These are phyloP conservation scores for Talaromyces wortmannii DNA, from an alignment of 495 filamentous ascomycete species.

Conservation along the genomic window DNA sequence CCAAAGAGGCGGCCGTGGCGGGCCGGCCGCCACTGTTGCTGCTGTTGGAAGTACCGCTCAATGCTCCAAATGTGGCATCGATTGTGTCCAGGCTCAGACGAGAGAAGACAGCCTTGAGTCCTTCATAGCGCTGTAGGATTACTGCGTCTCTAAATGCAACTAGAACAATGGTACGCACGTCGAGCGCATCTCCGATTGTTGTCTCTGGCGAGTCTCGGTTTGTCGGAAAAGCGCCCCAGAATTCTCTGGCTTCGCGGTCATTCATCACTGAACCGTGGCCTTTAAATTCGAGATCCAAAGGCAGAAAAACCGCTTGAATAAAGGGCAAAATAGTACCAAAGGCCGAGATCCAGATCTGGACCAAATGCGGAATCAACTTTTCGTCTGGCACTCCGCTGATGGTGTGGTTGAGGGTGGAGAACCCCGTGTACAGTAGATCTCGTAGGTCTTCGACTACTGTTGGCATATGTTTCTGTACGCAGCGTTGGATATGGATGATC, in stretches of 20 bases:
- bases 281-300: slow-evolving; percentile 89
- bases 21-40: slow-evolving; percentile 48
- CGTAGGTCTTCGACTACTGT: slow-evolving; percentile 68
- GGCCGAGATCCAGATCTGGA: slow-evolving; percentile 88
- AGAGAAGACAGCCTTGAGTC: slow-evolving; percentile 84
- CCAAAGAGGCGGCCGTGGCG: slow-evolving; percentile 63
- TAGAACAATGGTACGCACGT: slow-evolving; percentile 82
- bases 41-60: slow-evolving; percentile 41
- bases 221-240: slow-evolving; percentile 61
- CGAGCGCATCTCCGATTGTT: slow-evolving; percentile 54
- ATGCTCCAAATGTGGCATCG: slow-evolving; percentile 48
- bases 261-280: slow-evolving; percentile 74
- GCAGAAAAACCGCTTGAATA: slow-evolving; percentile 92
- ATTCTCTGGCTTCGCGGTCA: slow-evolving; percentile 69
- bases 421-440: slow-evolving; percentile 75
- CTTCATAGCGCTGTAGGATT: slow-evolving; percentile 77
- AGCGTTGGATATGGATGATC: slow-evolving; percentile 69
- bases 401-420: slow-evolving; percentile 76
- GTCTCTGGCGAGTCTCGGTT: slow-evolving; percentile 17
- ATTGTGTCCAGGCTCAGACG: slow-evolving; percentile 78
- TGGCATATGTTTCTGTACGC: slow-evolving; percentile 60
- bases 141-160: slow-evolving; percentile 86
- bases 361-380: slow-evolving; percentile 73
- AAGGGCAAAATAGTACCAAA: slow-evolving; percentile 89
- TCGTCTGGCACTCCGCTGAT: slow-evolving; percentile 74